Evolutionary conservation across 2,329 filamentous ascomycete species (phyloP).

Genomic region (Phialophora expanda): DNA sequence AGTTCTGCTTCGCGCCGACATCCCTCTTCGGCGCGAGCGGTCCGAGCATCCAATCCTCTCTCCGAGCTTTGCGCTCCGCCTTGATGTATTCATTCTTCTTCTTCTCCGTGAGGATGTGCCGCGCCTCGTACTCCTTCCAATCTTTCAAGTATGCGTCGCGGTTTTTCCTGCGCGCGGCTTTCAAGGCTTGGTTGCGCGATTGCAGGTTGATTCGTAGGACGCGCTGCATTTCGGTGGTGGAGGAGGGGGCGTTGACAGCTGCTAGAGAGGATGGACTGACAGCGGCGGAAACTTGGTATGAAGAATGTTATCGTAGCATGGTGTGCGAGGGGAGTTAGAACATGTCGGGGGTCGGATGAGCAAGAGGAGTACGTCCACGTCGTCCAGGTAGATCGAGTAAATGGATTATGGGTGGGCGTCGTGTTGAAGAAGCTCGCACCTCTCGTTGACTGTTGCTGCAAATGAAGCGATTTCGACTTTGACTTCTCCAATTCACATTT

Average conservation of each 20-base stretch:
- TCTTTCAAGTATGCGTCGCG: slow-evolving; percentile 50
- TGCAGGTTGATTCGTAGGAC: slow-evolving; percentile 69
- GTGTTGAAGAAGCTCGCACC: background rate
- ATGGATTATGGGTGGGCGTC: background rate
- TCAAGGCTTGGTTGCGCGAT: slow-evolving; percentile 68
- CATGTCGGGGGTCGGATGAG: background rate
- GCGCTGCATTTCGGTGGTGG: slow-evolving; percentile 66
- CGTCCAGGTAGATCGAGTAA: background rate
- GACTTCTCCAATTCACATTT: background rate
- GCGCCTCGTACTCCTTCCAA: slow-evolving; percentile 46
- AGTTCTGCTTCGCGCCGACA: slow-evolving; percentile 62
- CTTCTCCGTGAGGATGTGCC: slow-evolving; percentile 40
- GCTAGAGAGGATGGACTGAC: background rate
- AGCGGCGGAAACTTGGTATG: background rate
- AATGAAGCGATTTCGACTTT: background rate
- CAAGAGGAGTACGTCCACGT: background rate
- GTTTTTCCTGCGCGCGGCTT: slow-evolving; percentile 53
- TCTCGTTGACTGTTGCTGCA: background rate
- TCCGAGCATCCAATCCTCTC: slow-evolving; percentile 79
- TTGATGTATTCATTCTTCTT: slow-evolving; percentile 47
- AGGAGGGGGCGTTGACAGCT: background rate
- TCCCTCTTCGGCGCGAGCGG: slow-evolving; percentile 78
- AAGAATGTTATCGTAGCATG: background rate
- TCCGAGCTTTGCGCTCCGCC: slow-evolving; percentile 62
- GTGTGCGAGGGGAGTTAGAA: background rate